A percentile compares a stretch with the other conserved stretches of the same genome.
Conservation (phyloP, 108 stramenopile genomes). For the Cyclotella sp. region DNA sequence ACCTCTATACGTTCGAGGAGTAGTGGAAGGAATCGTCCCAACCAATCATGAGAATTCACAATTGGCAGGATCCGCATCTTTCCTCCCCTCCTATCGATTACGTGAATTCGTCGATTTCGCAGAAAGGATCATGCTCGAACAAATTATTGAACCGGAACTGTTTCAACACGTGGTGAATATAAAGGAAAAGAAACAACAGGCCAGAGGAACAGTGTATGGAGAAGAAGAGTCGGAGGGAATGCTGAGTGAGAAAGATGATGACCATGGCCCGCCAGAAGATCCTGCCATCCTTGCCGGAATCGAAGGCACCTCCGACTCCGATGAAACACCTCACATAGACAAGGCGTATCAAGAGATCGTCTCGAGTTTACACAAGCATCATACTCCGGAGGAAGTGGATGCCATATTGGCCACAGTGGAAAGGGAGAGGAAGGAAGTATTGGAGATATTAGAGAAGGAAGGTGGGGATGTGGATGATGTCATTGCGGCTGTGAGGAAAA, state of each 20-base stretch:
- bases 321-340: slow-evolving; percentile 61
- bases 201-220: slow-evolving; percentile 19
- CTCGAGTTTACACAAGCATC: slow-evolving; percentile 59
- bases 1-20: slow-evolving; percentile 61
- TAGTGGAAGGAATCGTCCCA: slow-evolving; percentile 86
- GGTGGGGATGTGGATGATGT: slow-evolving; percentile 83
- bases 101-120: slow-evolving; percentile 75
- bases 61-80: slow-evolving; percentile 81
- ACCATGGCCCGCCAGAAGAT: slow-evolving; percentile 43
- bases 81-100: slow-evolving; percentile 74
- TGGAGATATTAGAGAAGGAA: slow-evolving; percentile 75
- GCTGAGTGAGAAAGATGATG: slow-evolving; percentile 48
- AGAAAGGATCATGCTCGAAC: slow-evolving; percentile 76
- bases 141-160: slow-evolving; percentile 67
- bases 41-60: slow-evolving; percentile 62
- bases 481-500: slow-evolving; percentile 59
- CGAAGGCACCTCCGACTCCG: slow-evolving; percentile 35
- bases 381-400: slow-evolving; percentile 75
- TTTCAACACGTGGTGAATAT: slow-evolving; percentile 72
- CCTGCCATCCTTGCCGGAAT: slow-evolving; percentile 19
- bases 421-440: slow-evolving; percentile 73
- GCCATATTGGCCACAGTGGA: slow-evolving; percentile 77
- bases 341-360: slow-evolving; percentile 60
- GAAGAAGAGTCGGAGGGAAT: slow-evolving; percentile 30
- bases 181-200: slow-evolving; percentile 32